Conservation (phyloP, 371 early-diverging fungal species). For the Lichtheimia hyalospora region DNA sequence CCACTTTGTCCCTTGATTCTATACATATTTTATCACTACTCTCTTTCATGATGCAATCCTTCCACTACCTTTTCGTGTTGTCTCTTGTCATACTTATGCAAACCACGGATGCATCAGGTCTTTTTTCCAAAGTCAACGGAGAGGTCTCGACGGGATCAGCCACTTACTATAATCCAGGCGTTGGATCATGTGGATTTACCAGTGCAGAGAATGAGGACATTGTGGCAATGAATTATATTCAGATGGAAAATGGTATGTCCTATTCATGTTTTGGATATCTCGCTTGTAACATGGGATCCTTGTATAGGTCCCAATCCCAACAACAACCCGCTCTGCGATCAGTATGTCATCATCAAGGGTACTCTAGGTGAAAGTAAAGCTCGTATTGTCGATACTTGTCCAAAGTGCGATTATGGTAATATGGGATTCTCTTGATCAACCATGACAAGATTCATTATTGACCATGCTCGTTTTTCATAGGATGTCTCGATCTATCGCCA, state of each 20-base stretch:
- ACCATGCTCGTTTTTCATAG: conserved; percentile 7
- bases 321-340: conserved; percentile 29
- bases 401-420: conserved; percentile 33
- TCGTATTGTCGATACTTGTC: conserved; percentile 41
- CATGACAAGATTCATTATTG: not conserved
- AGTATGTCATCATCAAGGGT: conserved; percentile 31
- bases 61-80: too few species aligned
- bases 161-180: conserved; percentile 35
- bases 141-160: conserved; percentile 15
- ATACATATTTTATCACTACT: too few species aligned
- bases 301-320: conserved; percentile 41
- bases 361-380: conserved; percentile 23
- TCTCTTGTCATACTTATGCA: not conserved
- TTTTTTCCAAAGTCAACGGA: not conserved
- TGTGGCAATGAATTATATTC: conserved; percentile 33
- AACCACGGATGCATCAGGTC: not conserved
- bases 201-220: conserved; percentile 30
- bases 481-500: conserved; percentile 40
- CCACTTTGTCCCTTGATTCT: too few species aligned
- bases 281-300: not conserved
- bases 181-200: conserved; percentile 38
- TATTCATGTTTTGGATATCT: too few species aligned
- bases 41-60: too few species aligned
- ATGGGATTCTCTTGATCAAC: not conserved
- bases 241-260: conserved; percentile 41